These are phyloP conservation scores for Entophlyctis luteolus DNA, from an alignment of 192 early-diverging fungal species.

Conservation along the genomic window DNA sequence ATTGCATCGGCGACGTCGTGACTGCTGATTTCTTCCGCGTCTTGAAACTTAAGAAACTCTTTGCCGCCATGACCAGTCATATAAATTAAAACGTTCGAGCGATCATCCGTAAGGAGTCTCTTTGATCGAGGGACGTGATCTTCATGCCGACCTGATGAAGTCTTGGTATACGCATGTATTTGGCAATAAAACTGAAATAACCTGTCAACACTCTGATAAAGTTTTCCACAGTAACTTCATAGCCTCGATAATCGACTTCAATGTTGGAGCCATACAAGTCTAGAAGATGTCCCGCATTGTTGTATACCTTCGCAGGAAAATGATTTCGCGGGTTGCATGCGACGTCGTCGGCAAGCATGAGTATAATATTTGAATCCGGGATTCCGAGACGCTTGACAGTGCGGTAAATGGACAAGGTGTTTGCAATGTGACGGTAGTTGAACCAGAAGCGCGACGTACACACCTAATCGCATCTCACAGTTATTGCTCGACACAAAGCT, in stretches of 20 bases:
- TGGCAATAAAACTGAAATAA: too few relatives aligned
- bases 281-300: slow-evolving; percentile 72
- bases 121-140: slow-evolving; percentile 89
- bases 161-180: background rate
- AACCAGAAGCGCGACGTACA: slow-evolving; percentile 99
- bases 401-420: slow-evolving; percentile 85
- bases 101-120: slow-evolving; percentile 89
- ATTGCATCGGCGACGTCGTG: slow-evolving; percentile 96
- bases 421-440: slow-evolving; percentile 97
- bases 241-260: slow-evolving; percentile 98
- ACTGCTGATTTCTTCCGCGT: slow-evolving; percentile 93
- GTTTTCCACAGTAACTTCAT: slow-evolving; percentile 98
- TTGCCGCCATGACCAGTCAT: slow-evolving; percentile 99
- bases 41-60: slow-evolving; percentile 98
- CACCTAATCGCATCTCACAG: too few relatives aligned
- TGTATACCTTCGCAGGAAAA: slow-evolving; percentile 88
- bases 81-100: slow-evolving; percentile 92
- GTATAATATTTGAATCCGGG: slow-evolving; percentile 96
- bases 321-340: slow-evolving; percentile 95
- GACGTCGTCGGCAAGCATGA: slow-evolving; percentile 99
- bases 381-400: slow-evolving; percentile 97
- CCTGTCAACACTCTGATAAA: slow-evolving; percentile 92
- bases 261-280: slow-evolving; percentile 97
- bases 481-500: too few relatives aligned
- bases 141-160: slow-evolving; percentile 69